Conservation (phyloP, 192 early-diverging fungal species). For the Entomortierella lignicola region DNA sequence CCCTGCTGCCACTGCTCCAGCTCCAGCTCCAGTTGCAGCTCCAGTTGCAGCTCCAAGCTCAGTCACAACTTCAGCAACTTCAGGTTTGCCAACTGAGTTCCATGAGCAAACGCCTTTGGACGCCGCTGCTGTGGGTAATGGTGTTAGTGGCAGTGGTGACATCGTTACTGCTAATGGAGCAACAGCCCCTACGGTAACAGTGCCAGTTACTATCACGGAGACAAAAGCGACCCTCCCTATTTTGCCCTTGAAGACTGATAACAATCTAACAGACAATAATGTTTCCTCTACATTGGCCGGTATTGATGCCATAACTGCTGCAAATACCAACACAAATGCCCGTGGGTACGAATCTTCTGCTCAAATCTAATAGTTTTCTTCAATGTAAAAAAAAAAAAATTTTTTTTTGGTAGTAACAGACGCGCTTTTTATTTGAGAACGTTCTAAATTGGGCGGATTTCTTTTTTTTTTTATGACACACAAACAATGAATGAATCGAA, state of each 20-base stretch:
- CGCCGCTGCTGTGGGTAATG: not conserved
- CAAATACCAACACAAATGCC: not conserved
- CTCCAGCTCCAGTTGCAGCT: conserved; percentile 1
- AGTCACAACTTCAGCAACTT: not conserved
- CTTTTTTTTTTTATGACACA: too few relatives aligned
- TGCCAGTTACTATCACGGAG: not conserved
- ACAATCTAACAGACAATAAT: not conserved
- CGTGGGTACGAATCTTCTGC: too few relatives aligned
- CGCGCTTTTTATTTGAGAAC: too few relatives aligned
- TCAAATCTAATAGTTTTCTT: too few relatives aligned
- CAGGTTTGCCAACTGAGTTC: not conserved
- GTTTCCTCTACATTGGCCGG: not conserved
- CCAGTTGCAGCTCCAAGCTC: not conserved
- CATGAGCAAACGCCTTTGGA: not conserved
- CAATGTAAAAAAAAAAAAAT: too few relatives aligned
- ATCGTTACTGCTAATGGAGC: not conserved
- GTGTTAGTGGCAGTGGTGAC: not conserved
- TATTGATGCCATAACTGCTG: not conserved
- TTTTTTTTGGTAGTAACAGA: too few relatives aligned
- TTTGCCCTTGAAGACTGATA: not conserved
- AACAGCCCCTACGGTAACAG: not conserved
- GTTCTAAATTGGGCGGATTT: too few relatives aligned
- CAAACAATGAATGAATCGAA: too few relatives aligned
- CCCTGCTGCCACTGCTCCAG: not conserved
- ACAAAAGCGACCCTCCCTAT: not conserved